These are phyloP conservation scores for Pichia sp. DNA, from an alignment of 1,139 yeast species.

Conservation along the genomic window DNA sequence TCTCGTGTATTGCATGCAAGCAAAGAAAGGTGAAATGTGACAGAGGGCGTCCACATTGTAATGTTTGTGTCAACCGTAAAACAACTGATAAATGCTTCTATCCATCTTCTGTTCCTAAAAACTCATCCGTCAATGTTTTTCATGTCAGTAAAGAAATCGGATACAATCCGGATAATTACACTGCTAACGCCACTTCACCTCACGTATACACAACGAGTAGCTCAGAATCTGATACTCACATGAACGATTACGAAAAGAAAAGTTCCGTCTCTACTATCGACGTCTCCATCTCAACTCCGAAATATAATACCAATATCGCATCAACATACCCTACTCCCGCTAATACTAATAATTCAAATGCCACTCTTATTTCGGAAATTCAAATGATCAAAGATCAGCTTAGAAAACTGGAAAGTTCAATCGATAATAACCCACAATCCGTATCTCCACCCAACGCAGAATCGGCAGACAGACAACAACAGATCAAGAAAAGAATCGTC, in stretches of 20 bases:
- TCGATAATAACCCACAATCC: neutral
- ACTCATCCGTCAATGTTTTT: neutral
- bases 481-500: neutral
- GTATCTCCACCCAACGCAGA: no score
- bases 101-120: neutral
- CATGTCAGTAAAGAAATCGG: neutral
- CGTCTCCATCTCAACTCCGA: no score
- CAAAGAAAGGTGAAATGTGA: constrained; percentile 12
- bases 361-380: neutral
- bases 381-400: neutral
- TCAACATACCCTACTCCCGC: no score
- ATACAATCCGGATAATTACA: neutral
- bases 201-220: neutral
- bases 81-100: constrained; percentile 1
- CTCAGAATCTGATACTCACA: neutral
- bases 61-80: constrained; percentile 1
- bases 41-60: constrained; percentile 6
- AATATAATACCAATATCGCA: no score
- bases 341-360: neutral
- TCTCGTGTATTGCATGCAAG: constrained; percentile 6
- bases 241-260: no score
- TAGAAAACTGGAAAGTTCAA: neutral
- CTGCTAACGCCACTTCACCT: neutral
- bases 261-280: no score
- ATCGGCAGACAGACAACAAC: neutral